A percentile compares a stretch with the other conserved stretches of the same genome.
Evolutionary conservation across 23 red algal species (phyloP).

Genomic region (Chondrus crispus): DNA sequence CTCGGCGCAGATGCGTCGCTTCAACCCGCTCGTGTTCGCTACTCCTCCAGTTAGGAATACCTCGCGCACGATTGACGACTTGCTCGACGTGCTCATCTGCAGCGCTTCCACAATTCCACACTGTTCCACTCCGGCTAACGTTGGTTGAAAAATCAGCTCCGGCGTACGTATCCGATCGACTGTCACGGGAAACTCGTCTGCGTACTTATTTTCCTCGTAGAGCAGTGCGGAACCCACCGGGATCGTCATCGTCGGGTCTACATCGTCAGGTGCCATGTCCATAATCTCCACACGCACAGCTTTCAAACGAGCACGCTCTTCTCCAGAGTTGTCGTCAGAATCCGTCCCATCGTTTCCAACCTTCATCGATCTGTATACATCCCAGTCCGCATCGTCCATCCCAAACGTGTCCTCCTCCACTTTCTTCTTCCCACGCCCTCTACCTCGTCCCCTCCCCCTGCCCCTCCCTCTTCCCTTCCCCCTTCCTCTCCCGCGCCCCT

Average conservation of each 20-base stretch:
- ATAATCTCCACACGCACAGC: constrained; percentile 53
- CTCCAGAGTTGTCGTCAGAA: constrained; percentile 59
- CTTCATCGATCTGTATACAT: constrained; percentile 75
- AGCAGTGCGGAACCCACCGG: constrained; percentile 50
- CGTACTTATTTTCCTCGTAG: constrained; percentile 43
- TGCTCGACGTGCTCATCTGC: background rate
- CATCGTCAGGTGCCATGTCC: constrained; percentile 58
- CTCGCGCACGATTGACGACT: constrained; percentile 41
- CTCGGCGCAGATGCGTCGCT: constrained; percentile 41
- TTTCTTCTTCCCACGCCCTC: constrained; percentile 20
- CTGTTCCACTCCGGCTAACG: constrained; percentile 69
- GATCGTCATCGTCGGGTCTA: constrained; percentile 34
- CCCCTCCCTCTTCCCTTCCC: background rate
- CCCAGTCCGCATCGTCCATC: constrained; percentile 75
- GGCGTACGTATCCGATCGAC: constrained; percentile 65
- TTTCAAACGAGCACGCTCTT: constrained; percentile 42
- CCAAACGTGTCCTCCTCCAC: constrained; percentile 75
- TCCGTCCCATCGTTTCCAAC: constrained; percentile 43
- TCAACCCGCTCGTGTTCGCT: constrained; percentile 15
- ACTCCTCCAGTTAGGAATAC: constrained; percentile 79
- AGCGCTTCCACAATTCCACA: constrained; percentile 68
- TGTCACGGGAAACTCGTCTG: constrained; percentile 41
- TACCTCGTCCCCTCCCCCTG: constrained; percentile 25
- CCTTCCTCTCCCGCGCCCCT: constrained; percentile 17
- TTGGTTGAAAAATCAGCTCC: constrained; percentile 72